Conservation (phyloP, 352 stramenopile species). For the Globisporangium apiculatum region DNA sequence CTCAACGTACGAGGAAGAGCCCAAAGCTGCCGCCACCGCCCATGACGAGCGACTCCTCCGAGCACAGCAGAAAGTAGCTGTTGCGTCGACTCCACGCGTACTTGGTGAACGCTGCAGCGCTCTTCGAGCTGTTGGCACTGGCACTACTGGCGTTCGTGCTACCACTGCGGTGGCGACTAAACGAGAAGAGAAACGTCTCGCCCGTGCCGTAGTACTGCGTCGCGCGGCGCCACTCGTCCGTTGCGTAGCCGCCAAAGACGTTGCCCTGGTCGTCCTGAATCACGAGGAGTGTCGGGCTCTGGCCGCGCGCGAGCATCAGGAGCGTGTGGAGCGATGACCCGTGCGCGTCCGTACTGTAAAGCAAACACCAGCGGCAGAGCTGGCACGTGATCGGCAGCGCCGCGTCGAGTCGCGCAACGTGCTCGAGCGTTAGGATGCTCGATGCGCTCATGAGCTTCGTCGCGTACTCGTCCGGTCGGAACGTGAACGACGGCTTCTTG, state of each 20-base stretch:
- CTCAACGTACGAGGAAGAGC: slow-evolving; percentile 69
- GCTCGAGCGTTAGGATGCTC: slow-evolving; percentile 60
- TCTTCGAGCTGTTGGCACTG: slow-evolving; percentile 10
- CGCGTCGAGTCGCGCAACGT: slow-evolving; percentile 66
- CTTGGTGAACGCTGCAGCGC: slow-evolving; percentile 42
- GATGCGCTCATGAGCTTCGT: slow-evolving; percentile 70
- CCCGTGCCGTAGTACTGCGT: slow-evolving; percentile 87
- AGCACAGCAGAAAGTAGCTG: slow-evolving; percentile 89
- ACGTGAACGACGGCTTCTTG: slow-evolving; percentile 51
- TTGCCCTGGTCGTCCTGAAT: slow-evolving; percentile 69
- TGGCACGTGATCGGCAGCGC: slow-evolving; percentile 70
- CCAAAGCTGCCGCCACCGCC: slow-evolving; percentile 87
- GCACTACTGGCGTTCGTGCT: neutral
- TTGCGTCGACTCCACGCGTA: slow-evolving; percentile 87
- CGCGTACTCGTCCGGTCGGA: slow-evolving; percentile 56
- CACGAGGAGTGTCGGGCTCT: slow-evolving; percentile 74
- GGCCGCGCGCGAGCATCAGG: slow-evolving; percentile 54
- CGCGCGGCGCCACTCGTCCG: slow-evolving; percentile 69
- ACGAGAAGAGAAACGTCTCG: slow-evolving; percentile 87
- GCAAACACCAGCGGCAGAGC: slow-evolving; percentile 71
- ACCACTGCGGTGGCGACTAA: slow-evolving; percentile 18
- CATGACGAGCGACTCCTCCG: slow-evolving; percentile 87
- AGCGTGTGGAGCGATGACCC: slow-evolving; percentile 75
- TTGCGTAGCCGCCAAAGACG: slow-evolving; percentile 80
- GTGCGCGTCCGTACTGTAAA: slow-evolving; percentile 74